Base-by-base conservation (phyloP, 2,329 filamentous ascomycete species). In the Diplodia sapinea region DNA sequence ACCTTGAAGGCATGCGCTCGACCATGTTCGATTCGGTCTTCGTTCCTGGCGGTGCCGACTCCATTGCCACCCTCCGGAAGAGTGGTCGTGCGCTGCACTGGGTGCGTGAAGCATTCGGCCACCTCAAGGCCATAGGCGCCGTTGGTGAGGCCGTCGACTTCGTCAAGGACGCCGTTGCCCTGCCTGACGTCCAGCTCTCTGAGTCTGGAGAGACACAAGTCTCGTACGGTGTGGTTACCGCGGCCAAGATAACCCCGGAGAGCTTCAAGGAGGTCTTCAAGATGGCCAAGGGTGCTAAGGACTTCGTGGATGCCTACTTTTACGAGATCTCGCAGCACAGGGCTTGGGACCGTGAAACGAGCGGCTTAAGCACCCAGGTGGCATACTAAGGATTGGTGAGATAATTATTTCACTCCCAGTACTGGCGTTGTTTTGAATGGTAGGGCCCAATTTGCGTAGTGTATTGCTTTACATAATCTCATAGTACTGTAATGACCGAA, bases 1-100 rank as follows among this genome's bases (percentile, higher is more conserved):
- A 94, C 75, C 87, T 94, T 61, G 90, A 94, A 72, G 92, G 91
- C 0, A 88, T 91, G 85, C 87, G 92, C 17, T 92, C 89, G 33
- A 92, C 90, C 43, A 88, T 95, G 84, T 94, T 94, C 70, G 92
- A 95, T 75, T 89, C 91, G 0, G 75, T 94, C 33, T 93, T 93
- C 74, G 81, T 96, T 2, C 91, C 91, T 0, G 91, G 91, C 1
- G 92, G 92, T 1, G 81, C 84, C 0, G 82, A 88, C 68, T 87
- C 87, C 0, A 79, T 91, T 54, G 80, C 85, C 64, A 87, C 87
- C 0, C 84, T 95, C 0, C 80, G 84, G 67, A 87, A 88, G 81
- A 92, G 85, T 69, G 91, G 92, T 0, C 88, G 91, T 20, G 90
- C 90, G 0, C 74, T 91, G 1, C 89, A 94, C 80, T 95, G 90